Evolutionary conservation across 306 rosid genomes (phyloP).

Genomic region (Crataegus laevigata): DNA sequence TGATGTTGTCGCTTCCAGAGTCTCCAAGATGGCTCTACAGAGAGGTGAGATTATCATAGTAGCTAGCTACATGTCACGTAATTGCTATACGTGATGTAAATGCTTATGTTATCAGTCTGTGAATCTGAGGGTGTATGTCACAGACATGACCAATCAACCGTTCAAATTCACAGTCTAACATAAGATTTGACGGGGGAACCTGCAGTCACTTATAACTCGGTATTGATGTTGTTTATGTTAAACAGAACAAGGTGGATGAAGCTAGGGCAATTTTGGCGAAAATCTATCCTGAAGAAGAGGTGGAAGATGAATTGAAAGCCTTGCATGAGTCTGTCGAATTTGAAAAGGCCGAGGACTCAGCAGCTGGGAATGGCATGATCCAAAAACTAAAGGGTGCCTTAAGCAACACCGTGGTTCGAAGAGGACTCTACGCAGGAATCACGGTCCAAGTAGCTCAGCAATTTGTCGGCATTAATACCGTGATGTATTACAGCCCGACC

Average conservation of each 20-base stretch:
- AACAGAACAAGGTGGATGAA: conserved; percentile 47
- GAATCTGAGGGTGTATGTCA: background rate
- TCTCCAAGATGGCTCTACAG: conserved; percentile 92
- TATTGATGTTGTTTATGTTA: background rate
- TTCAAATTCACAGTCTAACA: background rate
- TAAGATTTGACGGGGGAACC: background rate
- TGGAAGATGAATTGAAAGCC: conserved; percentile 53
- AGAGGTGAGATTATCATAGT: conserved; percentile 26
- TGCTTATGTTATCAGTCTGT: background rate
- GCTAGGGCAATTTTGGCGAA: conserved; percentile 43
- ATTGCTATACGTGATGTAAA: background rate
- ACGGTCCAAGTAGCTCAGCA: conserved; percentile 75
- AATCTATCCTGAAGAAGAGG: conserved; percentile 41
- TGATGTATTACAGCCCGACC: conserved; percentile 83
- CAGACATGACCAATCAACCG: too few relatives aligned
- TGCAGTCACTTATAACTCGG: background rate
- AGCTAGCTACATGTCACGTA: background rate
- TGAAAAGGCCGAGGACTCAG: conserved; percentile 48
- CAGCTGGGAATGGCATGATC: conserved; percentile 28
- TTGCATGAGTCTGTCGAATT: conserved; percentile 49
- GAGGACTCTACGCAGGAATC: conserved; percentile 68
- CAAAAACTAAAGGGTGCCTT: conserved; percentile 41
- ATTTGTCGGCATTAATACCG: conserved; percentile 75
- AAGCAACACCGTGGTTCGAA: conserved; percentile 39
- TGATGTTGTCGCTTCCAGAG: conserved; percentile 73